Evolutionary conservation across 2,329 filamentous ascomycete species (phyloP), one percentile per base, ranked within the genome.

Genomic region (Monilinia fructicola): DNA sequence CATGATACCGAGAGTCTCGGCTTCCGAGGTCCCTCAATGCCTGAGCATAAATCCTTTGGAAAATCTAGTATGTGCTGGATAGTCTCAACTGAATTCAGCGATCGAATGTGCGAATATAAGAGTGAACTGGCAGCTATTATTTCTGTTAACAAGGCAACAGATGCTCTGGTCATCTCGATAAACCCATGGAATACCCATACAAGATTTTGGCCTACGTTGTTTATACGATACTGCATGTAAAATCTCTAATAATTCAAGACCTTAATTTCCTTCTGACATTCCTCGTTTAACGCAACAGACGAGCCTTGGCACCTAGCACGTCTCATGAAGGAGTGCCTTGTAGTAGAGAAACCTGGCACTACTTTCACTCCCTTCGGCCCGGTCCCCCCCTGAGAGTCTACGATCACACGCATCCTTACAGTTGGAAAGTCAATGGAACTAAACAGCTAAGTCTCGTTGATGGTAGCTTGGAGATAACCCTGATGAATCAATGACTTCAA

Each of bases 391-490:
- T 91, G 16, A 82, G 81, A 53, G 86, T 91, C 71, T 80, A 83
- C 7, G 79, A 81, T 0, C 79, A 84, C 4, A 77, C 91, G 4
- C 80, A 80, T 23, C 84, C 81, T 35, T 84, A 84, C 74, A 72
- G 77, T 44, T 90, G 85, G 83, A 35, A 35, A 35, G 9, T 5
- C 9, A 35, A 35, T 35, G 31, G 82, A 79, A 28, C 78, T 83
- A 38, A 71, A 72, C 50, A 84, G 69, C 76, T 92, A n/a, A 83
- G 85, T 3, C 80, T 91, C 50, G 84, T 92, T 54, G 89, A 89
- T 0, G 89, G 90, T 54, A 89, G 90, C 16, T 88, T 70, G 16
- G 90, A 90, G 23, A 90, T 92, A 70, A 91, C 89, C 0, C 89
- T 90, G 0, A 83, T 89, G 70, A 90, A 85, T 74, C 87, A 90